phyloP scores from a whole-genome alignment of 2,329 filamentous ascomycete species.

The Dactylellina drechsleri region DNA sequence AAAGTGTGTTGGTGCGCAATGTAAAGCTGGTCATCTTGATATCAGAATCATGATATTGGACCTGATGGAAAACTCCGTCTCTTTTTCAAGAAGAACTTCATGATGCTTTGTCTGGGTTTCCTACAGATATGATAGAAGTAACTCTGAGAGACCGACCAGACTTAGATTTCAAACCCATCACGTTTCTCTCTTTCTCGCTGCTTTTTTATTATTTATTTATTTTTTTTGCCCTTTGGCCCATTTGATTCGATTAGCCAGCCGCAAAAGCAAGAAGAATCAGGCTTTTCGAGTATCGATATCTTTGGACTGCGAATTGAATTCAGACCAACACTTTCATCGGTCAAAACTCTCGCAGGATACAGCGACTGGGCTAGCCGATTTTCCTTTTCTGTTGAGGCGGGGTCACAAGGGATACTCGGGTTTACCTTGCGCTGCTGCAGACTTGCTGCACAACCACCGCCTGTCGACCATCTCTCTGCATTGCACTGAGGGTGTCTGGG shows the following conservation, averaged over 20 bases:
- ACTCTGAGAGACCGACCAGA: slow-evolving; percentile 1
- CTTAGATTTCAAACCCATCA: background rate
- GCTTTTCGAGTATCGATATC: slow-evolving; percentile 23
- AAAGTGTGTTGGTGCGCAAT: slow-evolving; percentile 35
- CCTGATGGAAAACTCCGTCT: background rate
- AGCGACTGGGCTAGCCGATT: slow-evolving; percentile 23
- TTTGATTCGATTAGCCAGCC: slow-evolving; percentile 9
- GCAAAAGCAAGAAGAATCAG: slow-evolving; percentile 9
- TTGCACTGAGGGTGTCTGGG: slow-evolving; percentile 49
- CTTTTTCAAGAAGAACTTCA: slow-evolving; percentile 9
- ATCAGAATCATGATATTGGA: slow-evolving; percentile 47
- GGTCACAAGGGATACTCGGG: slow-evolving; percentile 50
- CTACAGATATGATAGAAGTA: slow-evolving; percentile 21
- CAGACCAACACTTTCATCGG: slow-evolving; percentile 54
- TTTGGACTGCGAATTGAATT: slow-evolving; percentile 15
- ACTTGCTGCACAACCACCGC: slow-evolving; percentile 47
- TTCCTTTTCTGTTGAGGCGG: slow-evolving; percentile 39
- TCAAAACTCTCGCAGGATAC: slow-evolving; percentile 27
- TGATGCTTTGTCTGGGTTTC: slow-evolving; percentile 29
- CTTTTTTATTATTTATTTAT: no score
- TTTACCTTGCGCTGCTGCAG: slow-evolving; percentile 7
- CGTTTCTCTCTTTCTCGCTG: no score
- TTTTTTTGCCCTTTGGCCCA: slow-evolving; percentile 8
- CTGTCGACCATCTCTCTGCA: slow-evolving; percentile 1
- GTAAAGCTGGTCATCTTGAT: slow-evolving; percentile 31